A percentile compares a stretch with the other conserved stretches of the same genome.
Evolutionary conservation across 345 rosid genomes (phyloP).

Genomic region (Populus euphratica): DNA sequence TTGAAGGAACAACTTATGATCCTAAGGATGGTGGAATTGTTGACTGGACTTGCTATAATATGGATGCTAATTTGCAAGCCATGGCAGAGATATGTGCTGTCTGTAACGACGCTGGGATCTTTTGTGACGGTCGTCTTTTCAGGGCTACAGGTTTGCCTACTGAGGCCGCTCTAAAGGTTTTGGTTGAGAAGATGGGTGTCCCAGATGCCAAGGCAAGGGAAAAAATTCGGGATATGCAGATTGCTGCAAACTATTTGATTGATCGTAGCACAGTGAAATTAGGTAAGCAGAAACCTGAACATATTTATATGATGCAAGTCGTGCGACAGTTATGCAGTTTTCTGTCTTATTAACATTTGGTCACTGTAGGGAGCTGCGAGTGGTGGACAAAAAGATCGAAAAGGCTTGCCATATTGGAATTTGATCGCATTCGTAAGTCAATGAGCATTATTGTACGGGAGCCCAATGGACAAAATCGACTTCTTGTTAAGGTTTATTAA

Average conservation of each 20-base stretch:
- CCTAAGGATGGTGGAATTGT: constrained; percentile 87
- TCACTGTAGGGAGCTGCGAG: constrained; percentile 56
- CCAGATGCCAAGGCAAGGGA: constrained; percentile 53
- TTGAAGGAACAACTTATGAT: constrained; percentile 92
- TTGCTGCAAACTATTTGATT: constrained; percentile 56
- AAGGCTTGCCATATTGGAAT: constrained; percentile 77
- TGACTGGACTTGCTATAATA: constrained; percentile 74
- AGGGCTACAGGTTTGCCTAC: constrained; percentile 93
- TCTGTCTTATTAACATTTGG: constrained; percentile 7
- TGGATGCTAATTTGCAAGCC: constrained; percentile 86
- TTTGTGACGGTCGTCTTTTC: constrained; percentile 64
- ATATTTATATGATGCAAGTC: not conserved
- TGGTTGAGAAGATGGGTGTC: constrained; percentile 88
- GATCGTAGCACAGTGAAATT: constrained; percentile 58
- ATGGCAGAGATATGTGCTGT: constrained; percentile 80
- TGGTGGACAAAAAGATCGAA: constrained; percentile 78
- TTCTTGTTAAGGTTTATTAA: constrained; percentile 69
- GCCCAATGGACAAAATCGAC: constrained; percentile 62
- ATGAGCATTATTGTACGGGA: constrained; percentile 78
- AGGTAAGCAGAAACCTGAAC: constrained; percentile 37
- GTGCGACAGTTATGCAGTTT: constrained; percentile 1
- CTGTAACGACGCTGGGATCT: constrained; percentile 86
- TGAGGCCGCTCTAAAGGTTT: constrained; percentile 91
- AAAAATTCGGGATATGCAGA: constrained; percentile 44
- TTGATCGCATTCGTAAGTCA: constrained; percentile 82